Evolutionary conservation across 371 early-diverging fungal genomes (phyloP).

Genomic region (Actinomortierella wolfii): DNA sequence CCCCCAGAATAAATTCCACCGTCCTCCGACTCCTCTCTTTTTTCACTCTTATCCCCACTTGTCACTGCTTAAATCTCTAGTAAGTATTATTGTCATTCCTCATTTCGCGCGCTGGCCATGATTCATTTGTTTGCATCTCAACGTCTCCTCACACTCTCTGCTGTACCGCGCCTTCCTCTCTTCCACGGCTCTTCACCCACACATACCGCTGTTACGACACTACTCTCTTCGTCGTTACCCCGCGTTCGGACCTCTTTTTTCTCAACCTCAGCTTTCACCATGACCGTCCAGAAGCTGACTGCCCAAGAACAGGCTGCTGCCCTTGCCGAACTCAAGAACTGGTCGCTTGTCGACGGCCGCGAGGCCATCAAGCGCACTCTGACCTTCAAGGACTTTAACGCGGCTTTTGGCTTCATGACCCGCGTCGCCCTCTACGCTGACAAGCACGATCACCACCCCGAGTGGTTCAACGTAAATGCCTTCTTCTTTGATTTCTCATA

Average conservation of each 20-base stretch:
- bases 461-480: constrained; percentile 84
- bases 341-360: constrained; percentile 67
- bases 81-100: no score
- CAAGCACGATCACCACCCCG: constrained; percentile 93
- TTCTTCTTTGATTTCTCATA: background rate
- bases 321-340: constrained; percentile 62
- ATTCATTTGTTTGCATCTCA: no score
- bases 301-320: constrained; percentile 54
- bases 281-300: constrained; percentile 51
- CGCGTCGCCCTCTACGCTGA: constrained; percentile 90
- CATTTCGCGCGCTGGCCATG: no score
- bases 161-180: no score
- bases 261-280: constrained; percentile 18
- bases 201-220: no score
- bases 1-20: no score
- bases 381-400: constrained; percentile 80
- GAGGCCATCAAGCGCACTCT: constrained; percentile 87
- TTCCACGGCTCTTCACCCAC: constrained; percentile 4
- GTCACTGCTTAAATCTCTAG: no score
- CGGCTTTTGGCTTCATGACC: constrained; percentile 95
- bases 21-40: no score
- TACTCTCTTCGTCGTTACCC: background rate
- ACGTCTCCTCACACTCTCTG: no score
- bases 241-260: background rate
- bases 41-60: no score